These are phyloP conservation scores for Kuraishia ogatae DNA, from an alignment of 805 yeast species.

Conservation along the genomic window DNA sequence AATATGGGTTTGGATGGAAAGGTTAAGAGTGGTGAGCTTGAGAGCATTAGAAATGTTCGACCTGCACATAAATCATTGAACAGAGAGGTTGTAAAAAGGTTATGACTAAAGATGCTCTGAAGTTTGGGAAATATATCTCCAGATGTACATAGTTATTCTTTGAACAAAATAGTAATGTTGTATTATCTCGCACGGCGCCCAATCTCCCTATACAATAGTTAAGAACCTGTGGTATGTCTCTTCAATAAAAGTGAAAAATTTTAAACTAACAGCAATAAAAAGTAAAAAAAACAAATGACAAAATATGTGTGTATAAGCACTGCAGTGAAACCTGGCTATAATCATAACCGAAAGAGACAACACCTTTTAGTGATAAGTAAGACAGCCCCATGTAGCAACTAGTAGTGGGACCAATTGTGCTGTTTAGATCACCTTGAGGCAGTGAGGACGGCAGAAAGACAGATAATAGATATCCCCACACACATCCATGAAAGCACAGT, in stretches of 20 bases:
- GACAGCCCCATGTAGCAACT: too few relatives aligned
- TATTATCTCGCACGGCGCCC: background rate
- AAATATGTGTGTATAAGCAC: too few relatives aligned
- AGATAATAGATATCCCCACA: conserved; percentile 50
- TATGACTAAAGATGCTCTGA: background rate
- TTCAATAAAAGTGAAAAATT: background rate
- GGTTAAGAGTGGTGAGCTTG: background rate
- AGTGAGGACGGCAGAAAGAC: conserved; percentile 32
- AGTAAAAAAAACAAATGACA: too few relatives aligned
- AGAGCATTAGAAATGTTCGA: background rate
- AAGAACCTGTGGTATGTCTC: too few relatives aligned
- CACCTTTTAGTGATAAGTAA: too few relatives aligned
- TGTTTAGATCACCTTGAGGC: background rate
- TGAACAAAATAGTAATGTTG: background rate
- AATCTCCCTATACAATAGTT: background rate
- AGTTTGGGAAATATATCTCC: too few relatives aligned
- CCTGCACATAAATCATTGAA: background rate
- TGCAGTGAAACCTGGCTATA: too few relatives aligned
- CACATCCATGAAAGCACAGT: conserved; percentile 52
- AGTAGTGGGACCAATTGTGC: too few relatives aligned
- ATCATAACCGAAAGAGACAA: too few relatives aligned
- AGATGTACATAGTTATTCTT: background rate
- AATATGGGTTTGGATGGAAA: background rate
- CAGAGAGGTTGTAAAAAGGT: background rate
- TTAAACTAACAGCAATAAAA: background rate